phyloP scores from a whole-genome alignment of 805 yeast species.

The Candida boidinii region DNA sequence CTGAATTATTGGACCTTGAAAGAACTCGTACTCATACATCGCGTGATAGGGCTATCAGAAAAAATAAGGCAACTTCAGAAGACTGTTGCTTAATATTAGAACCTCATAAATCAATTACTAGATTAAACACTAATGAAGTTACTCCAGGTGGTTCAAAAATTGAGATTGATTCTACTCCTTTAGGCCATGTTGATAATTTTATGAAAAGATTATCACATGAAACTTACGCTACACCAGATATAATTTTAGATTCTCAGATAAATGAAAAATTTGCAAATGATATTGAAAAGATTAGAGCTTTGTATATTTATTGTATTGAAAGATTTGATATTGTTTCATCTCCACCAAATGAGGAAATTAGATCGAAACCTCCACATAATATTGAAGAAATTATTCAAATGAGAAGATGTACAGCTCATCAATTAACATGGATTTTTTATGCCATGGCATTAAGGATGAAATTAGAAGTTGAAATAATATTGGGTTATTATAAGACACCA shows the following conservation, averaged over 20 bases:
- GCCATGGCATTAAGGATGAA: constrained; percentile 63
- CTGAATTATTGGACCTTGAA: constrained; percentile 45
- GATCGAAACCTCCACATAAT: constrained; percentile 21
- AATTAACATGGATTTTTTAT: constrained; percentile 69
- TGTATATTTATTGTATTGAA: constrained; percentile 53
- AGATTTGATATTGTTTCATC: constrained; percentile 40
- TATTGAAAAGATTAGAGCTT: constrained; percentile 56
- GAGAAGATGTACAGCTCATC: constrained; percentile 33
- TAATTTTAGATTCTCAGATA: constrained; percentile 44
- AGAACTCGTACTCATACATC: constrained; percentile 64
- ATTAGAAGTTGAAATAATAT: constrained; percentile 65
- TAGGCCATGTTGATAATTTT: constrained; percentile 34
- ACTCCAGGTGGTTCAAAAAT: constrained; percentile 6
- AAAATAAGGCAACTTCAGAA: constrained; percentile 51
- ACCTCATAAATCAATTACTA: constrained; percentile 42
- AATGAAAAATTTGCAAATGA: constrained; percentile 43
- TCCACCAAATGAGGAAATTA: constrained; percentile 23
- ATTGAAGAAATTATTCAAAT: constrained; percentile 20
- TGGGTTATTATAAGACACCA: constrained; percentile 81
- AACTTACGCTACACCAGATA: constrained; percentile 39
- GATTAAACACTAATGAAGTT: constrained; percentile 39
- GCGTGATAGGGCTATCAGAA: constrained; percentile 62
- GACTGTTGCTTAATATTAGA: constrained; percentile 56
- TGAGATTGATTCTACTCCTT: constrained; percentile 16
- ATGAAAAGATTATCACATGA: constrained; percentile 28